Evolutionary conservation across 129 eudicot genomes (phyloP).

Genomic region (sunflower (Helianthus annuus)): DNA sequence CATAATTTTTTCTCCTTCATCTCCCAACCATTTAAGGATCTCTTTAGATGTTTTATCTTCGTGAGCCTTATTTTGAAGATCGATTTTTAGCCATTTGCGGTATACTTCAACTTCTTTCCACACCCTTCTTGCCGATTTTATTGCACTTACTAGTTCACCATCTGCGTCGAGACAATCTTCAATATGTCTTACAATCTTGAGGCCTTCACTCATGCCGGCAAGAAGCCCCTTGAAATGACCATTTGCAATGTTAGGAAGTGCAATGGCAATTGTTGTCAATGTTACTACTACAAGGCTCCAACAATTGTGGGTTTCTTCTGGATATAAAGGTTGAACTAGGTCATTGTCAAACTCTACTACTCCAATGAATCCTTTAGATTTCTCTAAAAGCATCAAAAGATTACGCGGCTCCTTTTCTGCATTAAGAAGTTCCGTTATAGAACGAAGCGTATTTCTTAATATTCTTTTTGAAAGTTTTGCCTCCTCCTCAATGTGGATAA

Average conservation of each 20-base stretch:
- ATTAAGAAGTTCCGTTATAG: neutral
- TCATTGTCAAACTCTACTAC: slow-evolving; percentile 22
- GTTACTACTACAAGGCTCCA: slow-evolving; percentile 41
- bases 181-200: neutral
- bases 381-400: slow-evolving; percentile 16
- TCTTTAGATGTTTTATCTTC: too few relatives aligned
- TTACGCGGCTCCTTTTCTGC: neutral
- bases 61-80: too few relatives aligned
- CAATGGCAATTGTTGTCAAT: slow-evolving; percentile 38
- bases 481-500: neutral
- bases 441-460: neutral
- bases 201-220: neutral
- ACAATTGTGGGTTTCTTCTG: neutral
- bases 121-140: too few relatives aligned
- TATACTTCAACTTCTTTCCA: too few relatives aligned
- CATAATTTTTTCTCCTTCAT: too few relatives aligned
- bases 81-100: too few relatives aligned
- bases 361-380: slow-evolving; percentile 27
- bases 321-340: slow-evolving; percentile 2
- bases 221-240: neutral
- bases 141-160: too few relatives aligned
- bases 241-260: slow-evolving; percentile 26
- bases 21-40: too few relatives aligned
- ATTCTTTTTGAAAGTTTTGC: neutral
- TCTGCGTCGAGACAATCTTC: neutral